These are phyloP conservation scores for Leptographium flavum DNA, from an alignment of 2,329 filamentous ascomycete species.

Conservation along the genomic window DNA sequence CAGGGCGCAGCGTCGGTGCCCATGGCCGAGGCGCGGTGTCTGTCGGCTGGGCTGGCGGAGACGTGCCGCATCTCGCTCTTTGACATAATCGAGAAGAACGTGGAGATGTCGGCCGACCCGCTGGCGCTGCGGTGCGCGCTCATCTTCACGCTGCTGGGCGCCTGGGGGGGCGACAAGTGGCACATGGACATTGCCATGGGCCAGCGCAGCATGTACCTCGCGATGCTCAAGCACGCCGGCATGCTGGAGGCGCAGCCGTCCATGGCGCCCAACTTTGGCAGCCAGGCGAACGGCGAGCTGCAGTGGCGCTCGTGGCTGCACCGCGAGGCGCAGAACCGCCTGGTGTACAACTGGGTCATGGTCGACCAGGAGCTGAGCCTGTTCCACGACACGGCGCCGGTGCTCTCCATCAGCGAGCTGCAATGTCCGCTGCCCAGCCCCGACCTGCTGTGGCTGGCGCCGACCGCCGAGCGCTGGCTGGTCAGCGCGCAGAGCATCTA, in stretches of 20 bases:
- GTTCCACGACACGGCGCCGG: constrained; percentile 47
- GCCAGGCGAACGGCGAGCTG: constrained; percentile 28
- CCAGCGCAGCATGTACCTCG: constrained; percentile 58
- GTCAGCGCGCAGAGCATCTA: constrained; percentile 44
- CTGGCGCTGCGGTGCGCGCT: constrained; percentile 43
- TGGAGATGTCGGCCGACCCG: constrained; percentile 51
- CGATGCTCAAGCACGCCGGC: constrained; percentile 57
- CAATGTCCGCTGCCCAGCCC: constrained; percentile 47
- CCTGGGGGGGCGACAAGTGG: constrained; percentile 66
- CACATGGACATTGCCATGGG: constrained; percentile 67
- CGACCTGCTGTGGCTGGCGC: constrained; percentile 49
- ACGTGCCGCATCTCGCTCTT: constrained; percentile 60
- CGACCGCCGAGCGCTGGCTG: constrained; percentile 44
- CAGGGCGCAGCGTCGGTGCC: constrained; percentile 55
- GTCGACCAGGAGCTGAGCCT: constrained; percentile 57
- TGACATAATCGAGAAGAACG: constrained; percentile 57
- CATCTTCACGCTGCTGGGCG: constrained; percentile 52
- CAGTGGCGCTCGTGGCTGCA: constrained; percentile 52
- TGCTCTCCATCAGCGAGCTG: constrained; percentile 52
- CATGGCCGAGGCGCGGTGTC: constrained; percentile 47
- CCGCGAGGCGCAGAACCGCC: constrained; percentile 47
- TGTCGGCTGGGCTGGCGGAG: constrained; percentile 53
- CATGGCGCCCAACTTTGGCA: constrained; percentile 28
- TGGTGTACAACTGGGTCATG: constrained; percentile 66
- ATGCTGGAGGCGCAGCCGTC: constrained; percentile 41